phyloP scores from a whole-genome alignment of 805 yeast genomes.

The Blastobotrys terrestris region DNA sequence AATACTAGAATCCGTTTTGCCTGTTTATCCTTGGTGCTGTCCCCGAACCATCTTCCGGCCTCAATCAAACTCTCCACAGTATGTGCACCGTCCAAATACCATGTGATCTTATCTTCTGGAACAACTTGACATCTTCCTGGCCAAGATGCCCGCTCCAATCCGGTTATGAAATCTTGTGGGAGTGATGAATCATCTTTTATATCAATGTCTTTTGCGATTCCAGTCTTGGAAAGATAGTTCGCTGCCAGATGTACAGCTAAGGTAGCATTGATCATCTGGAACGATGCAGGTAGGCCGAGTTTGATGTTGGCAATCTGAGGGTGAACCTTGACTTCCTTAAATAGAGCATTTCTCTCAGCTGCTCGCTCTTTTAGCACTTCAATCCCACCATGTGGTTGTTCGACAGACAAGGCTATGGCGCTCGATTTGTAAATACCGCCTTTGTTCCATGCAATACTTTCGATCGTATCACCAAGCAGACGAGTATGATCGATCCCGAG shows the following conservation, averaged over 20 bases:
- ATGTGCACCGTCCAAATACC: conserved; percentile 96
- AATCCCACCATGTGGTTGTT: conserved; percentile 49
- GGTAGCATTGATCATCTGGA: conserved; percentile 82
- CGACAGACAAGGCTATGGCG: conserved; percentile 62
- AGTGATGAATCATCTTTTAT: conserved; percentile 12
- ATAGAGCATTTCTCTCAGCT: conserved; percentile 45
- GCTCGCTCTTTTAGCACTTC: conserved; percentile 57
- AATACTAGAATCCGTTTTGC: conserved; percentile 53
- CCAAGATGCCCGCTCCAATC: conserved; percentile 70
- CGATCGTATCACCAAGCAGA: conserved; percentile 80
- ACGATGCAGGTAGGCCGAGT: conserved; percentile 52
- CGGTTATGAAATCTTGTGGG: conserved; percentile 33
- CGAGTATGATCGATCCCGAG: conserved; percentile 89
- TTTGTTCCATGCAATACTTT: conserved; percentile 92
- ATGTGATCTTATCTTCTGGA: conserved; percentile 44
- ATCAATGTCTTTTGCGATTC: conserved; percentile 22
- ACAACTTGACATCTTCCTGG: conserved; percentile 93
- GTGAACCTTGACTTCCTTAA: conserved; percentile 48
- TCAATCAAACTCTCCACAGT: conserved; percentile 80
- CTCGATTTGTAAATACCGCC: conserved; percentile 80
- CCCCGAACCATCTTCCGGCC: conserved; percentile 74
- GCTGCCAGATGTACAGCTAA: conserved; percentile 69
- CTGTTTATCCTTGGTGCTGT: conserved; percentile 10
- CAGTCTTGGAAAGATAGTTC: conserved; percentile 50
- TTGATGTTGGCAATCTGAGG: conserved; percentile 31